phyloP scores from a whole-genome alignment of 441 rosid species.

The Mallotus japonicus region DNA sequence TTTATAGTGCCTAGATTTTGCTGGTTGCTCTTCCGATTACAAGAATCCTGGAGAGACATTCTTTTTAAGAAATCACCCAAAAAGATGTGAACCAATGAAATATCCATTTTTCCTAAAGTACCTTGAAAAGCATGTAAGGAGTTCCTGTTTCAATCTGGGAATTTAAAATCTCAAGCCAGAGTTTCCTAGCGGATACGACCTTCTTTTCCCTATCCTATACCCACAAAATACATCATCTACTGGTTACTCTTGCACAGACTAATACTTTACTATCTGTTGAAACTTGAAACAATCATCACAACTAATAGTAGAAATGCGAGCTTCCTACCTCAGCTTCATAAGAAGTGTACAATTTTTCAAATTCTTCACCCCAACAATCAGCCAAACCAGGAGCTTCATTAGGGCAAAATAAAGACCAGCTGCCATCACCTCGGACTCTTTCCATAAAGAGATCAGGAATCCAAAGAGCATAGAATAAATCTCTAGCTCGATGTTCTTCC shows the following conservation, averaged over 20 bases:
- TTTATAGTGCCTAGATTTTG: constrained; percentile 92
- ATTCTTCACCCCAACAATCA: constrained; percentile 88
- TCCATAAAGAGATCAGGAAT: constrained; percentile 92
- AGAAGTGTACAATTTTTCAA: constrained; percentile 56
- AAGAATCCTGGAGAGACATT: constrained; percentile 55
- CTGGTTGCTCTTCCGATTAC: constrained; percentile 88
- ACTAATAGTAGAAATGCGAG: background rate
- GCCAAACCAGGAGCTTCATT: constrained; percentile 83
- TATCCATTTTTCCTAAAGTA: constrained; percentile 17
- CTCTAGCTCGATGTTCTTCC: constrained; percentile 89
- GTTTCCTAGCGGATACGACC: constrained; percentile 71
- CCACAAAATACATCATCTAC: background rate
- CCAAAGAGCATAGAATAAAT: constrained; percentile 87
- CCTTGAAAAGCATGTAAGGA: constrained; percentile 95
- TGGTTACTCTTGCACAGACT: background rate
- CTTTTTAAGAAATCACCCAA: constrained; percentile 47
- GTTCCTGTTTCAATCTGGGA: constrained; percentile 95
- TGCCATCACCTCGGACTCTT: constrained; percentile 71
- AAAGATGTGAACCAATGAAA: constrained; percentile 27
- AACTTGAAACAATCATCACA: too few relatives aligned
- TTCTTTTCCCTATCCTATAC: constrained; percentile 80
- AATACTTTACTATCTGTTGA: background rate
- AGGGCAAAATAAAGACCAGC: constrained; percentile 90
- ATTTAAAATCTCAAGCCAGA: constrained; percentile 82
- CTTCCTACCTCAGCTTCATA: constrained; percentile 61